Evolutionary conservation across 352 stramenopile genomes (phyloP).

Genomic region (Phytopythium aichiense): DNA sequence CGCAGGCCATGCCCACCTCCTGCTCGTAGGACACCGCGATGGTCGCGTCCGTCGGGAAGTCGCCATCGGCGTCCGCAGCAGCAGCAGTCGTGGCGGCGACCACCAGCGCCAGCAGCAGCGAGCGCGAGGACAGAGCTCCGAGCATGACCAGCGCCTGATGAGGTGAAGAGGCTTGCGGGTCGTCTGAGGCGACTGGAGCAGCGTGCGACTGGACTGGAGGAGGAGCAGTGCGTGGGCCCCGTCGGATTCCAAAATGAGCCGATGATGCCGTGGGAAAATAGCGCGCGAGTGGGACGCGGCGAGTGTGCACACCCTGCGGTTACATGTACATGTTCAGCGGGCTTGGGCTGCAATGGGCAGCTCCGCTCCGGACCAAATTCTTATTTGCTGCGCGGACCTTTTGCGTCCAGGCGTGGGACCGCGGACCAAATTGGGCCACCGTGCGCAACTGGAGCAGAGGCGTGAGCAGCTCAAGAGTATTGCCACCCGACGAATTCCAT

Average conservation of each 20-base stretch:
- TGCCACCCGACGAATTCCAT: background rate
- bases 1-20: conserved; percentile 41
- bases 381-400: background rate
- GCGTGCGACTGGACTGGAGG: background rate
- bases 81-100: background rate
- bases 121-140: background rate
- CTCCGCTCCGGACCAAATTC: background rate
- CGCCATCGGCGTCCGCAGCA: conserved; percentile 9
- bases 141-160: background rate
- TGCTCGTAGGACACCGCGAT: conserved; percentile 26
- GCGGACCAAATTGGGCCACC: background rate
- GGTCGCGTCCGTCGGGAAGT: conserved; percentile 4
- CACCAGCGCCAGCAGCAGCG: background rate
- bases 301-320: background rate
- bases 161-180: no score
- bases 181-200: background rate
- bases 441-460: background rate
- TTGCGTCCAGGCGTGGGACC: background rate
- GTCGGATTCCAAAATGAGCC: background rate
- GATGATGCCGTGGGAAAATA: background rate
- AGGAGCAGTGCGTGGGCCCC: background rate
- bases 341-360: background rate
- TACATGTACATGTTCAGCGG: background rate
- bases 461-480: background rate
- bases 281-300: background rate